Conservation (phyloP, 805 yeast species). For the Yarrowia yakushimensis region DNA sequence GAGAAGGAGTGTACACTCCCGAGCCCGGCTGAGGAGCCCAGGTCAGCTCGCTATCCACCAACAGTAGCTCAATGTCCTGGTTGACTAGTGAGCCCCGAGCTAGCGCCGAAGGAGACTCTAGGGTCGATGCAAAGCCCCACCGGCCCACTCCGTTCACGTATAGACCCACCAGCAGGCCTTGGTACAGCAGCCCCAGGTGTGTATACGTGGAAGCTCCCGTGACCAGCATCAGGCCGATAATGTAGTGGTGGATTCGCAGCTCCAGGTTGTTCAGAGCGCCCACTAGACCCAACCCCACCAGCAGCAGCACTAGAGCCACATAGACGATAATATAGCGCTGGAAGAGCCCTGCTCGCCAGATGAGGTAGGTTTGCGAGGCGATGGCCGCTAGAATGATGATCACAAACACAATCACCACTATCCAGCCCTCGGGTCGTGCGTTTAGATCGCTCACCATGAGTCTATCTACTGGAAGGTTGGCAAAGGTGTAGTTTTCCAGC, state of each 20-base stretch:
- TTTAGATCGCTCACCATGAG: slow-evolving; percentile 66
- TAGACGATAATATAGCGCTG: slow-evolving; percentile 42
- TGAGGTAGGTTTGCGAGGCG: slow-evolving; percentile 65
- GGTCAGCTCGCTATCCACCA: not conserved
- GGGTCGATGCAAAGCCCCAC: slow-evolving; percentile 89
- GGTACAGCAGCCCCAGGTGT: slow-evolving; percentile 53
- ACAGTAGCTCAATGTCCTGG: slow-evolving; percentile 1
- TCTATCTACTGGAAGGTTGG: slow-evolving; percentile 82
- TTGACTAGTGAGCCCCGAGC: slow-evolving; percentile 23
- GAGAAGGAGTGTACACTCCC: slow-evolving; percentile 8
- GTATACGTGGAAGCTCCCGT: slow-evolving; percentile 74
- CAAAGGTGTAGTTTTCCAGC: slow-evolving; percentile 83
- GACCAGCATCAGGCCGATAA: slow-evolving; percentile 68
- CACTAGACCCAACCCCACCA: slow-evolving; percentile 3
- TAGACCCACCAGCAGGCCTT: slow-evolving; percentile 80
- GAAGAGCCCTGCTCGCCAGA: slow-evolving; percentile 68
- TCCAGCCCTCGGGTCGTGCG: slow-evolving; percentile 71
- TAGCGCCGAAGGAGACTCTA: slow-evolving; percentile 10
- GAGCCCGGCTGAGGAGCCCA: slow-evolving; percentile 17
- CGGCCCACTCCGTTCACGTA: slow-evolving; percentile 79
- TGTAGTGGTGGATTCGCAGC: slow-evolving; percentile 73
- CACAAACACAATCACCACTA: slow-evolving; percentile 44
- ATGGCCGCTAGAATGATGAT: slow-evolving; percentile 52
- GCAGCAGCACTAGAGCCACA: not conserved
- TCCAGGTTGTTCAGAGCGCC: slow-evolving; percentile 51